A percentile compares a stretch with the other conserved stretches of the same genome.
These are phyloP conservation scores for Penicillium coprophilum DNA, from an alignment of 495 filamentous ascomycete genomes.

Conservation along the genomic window DNA sequence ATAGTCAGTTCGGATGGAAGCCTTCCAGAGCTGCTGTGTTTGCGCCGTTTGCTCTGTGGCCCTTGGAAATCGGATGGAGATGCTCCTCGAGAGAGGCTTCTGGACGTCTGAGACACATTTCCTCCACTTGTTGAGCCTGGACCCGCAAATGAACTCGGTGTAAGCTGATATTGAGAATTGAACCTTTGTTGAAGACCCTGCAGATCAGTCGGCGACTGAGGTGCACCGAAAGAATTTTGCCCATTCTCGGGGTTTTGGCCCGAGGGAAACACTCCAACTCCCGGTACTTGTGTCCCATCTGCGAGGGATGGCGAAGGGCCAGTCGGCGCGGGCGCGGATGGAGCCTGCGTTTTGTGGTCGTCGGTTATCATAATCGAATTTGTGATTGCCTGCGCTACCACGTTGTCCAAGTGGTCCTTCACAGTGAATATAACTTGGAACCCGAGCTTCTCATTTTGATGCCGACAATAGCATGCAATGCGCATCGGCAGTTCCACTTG, in stretches of 20 bases:
- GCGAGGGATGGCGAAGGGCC: conserved; percentile 39
- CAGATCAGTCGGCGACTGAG: conserved; percentile 53
- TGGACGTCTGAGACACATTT: conserved; percentile 55
- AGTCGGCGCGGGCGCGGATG: conserved; percentile 38
- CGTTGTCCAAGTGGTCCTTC: conserved; percentile 69
- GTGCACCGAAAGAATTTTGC: conserved; percentile 26
- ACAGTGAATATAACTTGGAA: conserved; percentile 95
- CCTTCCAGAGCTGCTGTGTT: conserved; percentile 64
- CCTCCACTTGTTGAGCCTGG: conserved; percentile 37
- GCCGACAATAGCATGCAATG: conserved; percentile 96
- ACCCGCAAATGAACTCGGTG: conserved; percentile 37
- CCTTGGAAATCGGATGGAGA: conserved; percentile 63
- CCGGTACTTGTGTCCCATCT: conserved; percentile 46
- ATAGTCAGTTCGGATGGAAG: conserved; percentile 73
- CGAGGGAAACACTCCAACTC: conserved; percentile 46
- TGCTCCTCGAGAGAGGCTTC: conserved; percentile 67
- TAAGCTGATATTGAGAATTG: conserved; percentile 45
- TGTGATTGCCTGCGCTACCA: conserved; percentile 82
- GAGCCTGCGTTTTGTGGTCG: conserved; percentile 84
- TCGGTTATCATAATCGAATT: conserved; percentile 92
- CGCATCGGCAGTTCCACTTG: conserved; percentile 85
- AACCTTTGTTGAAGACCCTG: conserved; percentile 53
- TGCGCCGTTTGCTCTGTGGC: conserved; percentile 69
- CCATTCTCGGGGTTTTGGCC: conserved; percentile 32
- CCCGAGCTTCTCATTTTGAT: conserved; percentile 86